A percentile compares a stretch with the other conserved stretches of the same genome.
Conservation (phyloP, 345 rosid species). For the Populus deltoides region DNA sequence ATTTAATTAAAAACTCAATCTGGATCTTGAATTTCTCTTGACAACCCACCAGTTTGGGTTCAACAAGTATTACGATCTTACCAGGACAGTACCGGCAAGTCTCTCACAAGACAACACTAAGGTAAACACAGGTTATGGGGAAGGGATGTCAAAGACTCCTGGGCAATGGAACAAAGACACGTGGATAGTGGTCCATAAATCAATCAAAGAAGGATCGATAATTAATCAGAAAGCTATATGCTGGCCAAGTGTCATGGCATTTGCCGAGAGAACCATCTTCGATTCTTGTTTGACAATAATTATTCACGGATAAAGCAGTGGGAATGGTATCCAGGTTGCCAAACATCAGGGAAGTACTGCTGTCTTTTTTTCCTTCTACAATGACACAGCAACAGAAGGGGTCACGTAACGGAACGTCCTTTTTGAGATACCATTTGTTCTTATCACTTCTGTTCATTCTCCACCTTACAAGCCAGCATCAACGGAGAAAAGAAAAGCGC, state of each 20-base stretch:
- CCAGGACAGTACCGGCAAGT: too few species aligned
- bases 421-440: neutral
- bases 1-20: too few species aligned
- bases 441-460: conserved; percentile 13
- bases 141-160: too few species aligned
- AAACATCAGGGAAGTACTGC: neutral
- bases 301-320: neutral
- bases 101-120: too few species aligned
- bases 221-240: neutral
- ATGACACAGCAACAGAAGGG: neutral
- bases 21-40: too few species aligned
- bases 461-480: conserved; percentile 19
- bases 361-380: neutral
- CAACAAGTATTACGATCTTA: too few species aligned
- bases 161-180: too few species aligned
- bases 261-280: neutral
- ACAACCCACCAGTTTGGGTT: too few species aligned
- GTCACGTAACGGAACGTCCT: neutral
- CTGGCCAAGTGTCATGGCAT: neutral
- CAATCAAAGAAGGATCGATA: neutral
- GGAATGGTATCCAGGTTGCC: neutral
- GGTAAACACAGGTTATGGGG: too few species aligned
- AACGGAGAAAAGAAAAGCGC: neutral
- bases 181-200: neutral
- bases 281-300: neutral